Evolutionary conservation across 2,329 filamentous ascomycete genomes (phyloP).

Genomic region (Didymosphaeria variabile): DNA sequence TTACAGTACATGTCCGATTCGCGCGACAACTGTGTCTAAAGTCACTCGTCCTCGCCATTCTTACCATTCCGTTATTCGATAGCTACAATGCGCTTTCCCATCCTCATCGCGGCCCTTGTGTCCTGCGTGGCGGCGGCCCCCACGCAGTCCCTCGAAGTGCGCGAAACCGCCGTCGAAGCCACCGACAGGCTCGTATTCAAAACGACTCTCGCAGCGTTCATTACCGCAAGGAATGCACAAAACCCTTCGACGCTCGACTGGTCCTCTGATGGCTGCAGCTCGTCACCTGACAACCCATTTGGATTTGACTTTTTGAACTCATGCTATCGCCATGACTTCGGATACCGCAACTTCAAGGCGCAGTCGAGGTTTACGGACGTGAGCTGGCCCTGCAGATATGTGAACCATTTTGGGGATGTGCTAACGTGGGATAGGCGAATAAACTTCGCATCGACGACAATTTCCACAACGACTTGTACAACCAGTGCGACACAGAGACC

Average conservation of each 20-base stretch:
- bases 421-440: conserved; percentile 22
- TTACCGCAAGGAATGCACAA: conserved; percentile 49
- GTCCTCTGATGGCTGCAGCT: conserved; percentile 48
- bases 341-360: conserved; percentile 60
- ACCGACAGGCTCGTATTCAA: conserved; percentile 61
- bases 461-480: conserved; percentile 55
- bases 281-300: conserved; percentile 42
- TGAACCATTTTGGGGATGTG: background rate
- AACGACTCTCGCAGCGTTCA: conserved; percentile 55
- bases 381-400: background rate
- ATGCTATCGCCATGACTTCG: conserved; percentile 65
- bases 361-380: conserved; percentile 56
- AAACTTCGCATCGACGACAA: conserved; percentile 60
- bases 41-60: background rate
- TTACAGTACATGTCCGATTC: background rate
- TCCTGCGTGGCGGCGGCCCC: conserved; percentile 18
- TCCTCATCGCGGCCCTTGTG: conserved; percentile 20
- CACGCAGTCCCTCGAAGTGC: conserved; percentile 7
- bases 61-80: background rate
- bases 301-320: conserved; percentile 44
- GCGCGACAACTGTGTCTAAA: background rate
- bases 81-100: conserved; percentile 3
- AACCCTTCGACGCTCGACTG: conserved; percentile 53
- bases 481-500: conserved; percentile 37
- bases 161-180: conserved; percentile 27